These are phyloP conservation scores for Chaetomium globosum DNA, from an alignment of 2,329 filamentous ascomycete species.

Conservation along the genomic window DNA sequence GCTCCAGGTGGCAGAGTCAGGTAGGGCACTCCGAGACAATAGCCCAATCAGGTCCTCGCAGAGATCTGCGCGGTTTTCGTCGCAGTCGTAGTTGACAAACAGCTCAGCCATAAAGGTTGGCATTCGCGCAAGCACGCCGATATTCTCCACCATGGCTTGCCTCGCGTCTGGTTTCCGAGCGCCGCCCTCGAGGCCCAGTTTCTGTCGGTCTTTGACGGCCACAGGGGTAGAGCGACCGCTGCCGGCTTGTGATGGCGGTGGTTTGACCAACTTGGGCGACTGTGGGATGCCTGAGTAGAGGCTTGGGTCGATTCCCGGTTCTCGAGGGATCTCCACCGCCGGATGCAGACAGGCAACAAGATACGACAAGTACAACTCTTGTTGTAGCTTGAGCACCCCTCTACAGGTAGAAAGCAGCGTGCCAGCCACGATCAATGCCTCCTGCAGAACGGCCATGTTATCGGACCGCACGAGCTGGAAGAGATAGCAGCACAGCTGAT, in stretches of 20 bases:
- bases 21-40: conserved; percentile 89
- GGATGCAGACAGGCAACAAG: conserved; percentile 92
- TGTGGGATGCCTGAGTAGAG: conserved; percentile 93
- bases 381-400: conserved; percentile 88
- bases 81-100: conserved; percentile 98
- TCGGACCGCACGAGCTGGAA: conserved; percentile 97
- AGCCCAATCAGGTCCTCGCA: conserved; percentile 96
- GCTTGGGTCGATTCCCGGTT: conserved; percentile 85
- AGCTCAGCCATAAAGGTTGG: conserved; percentile 93
- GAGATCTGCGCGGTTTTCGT: conserved; percentile 84
- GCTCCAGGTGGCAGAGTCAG: conserved; percentile 97
- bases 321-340: conserved; percentile 88
- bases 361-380: conserved; percentile 94
- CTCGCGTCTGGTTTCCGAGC: conserved; percentile 90
- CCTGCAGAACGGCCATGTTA: conserved; percentile 91
- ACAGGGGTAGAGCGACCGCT: conserved; percentile 90
- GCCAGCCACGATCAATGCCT: conserved; percentile 87
- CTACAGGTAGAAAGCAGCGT: conserved; percentile 90
- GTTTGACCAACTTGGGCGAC: conserved; percentile 83
- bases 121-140: conserved; percentile 88
- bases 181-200: conserved; percentile 88
- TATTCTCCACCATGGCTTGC: conserved; percentile 97
- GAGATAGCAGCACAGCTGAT: conserved; percentile 88
- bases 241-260: conserved; percentile 67
- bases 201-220: conserved; percentile 87